Evolutionary conservation across 2,329 filamentous ascomycete genomes (phyloP), one percentile per base, ranked within the genome.

Genomic region (Penicillium sp.): DNA sequence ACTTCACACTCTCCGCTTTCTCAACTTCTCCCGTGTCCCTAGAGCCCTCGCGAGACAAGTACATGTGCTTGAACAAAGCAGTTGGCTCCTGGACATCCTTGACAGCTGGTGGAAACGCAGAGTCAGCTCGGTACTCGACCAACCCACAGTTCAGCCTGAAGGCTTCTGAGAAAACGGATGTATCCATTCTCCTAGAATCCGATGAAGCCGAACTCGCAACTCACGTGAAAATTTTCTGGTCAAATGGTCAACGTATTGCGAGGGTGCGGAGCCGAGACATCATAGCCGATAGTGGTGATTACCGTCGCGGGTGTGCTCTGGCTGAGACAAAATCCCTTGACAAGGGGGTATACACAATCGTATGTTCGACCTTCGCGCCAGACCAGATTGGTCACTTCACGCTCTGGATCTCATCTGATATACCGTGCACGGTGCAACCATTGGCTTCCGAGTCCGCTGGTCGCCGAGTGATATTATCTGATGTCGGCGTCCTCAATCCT

Each of bases 311-410:
- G 23, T 90, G 88, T 67, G 89, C 89, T 3, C 78, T 91, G 26
- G 86, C 88, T 2, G 83, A 89, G 55, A 75, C 83, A 6, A 60
- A 70, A 64, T 65, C 76, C 17, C 75, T 96, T 15, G 84, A 86
- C 32, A 75, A 84, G 1, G 93, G 93, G 0, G 80, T 80, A 0
- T 99, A 97, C 70, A 97, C 90, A 0, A 80, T 96, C 49, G 88
- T 97, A 6, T 93, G 89, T 68, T 96, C 91, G 2, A 96, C 93
- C 0, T 97, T 95, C 68, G 91, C 96, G 56, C 81, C 87, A 0
- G 88, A 87, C 7, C 90, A 95, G 65, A 77, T 84, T 1, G 89
- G 88, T 3, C 79, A 80, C 42, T 97, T 95, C 65, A 84, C 80
- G 0, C 78, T 99, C 7, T 84, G 85, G 50, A 80, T 97, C n/a